phyloP scores from a whole-genome alignment of 2,329 filamentous ascomycete genomes.

The Sporothrix brunneoviolacea region DNA sequence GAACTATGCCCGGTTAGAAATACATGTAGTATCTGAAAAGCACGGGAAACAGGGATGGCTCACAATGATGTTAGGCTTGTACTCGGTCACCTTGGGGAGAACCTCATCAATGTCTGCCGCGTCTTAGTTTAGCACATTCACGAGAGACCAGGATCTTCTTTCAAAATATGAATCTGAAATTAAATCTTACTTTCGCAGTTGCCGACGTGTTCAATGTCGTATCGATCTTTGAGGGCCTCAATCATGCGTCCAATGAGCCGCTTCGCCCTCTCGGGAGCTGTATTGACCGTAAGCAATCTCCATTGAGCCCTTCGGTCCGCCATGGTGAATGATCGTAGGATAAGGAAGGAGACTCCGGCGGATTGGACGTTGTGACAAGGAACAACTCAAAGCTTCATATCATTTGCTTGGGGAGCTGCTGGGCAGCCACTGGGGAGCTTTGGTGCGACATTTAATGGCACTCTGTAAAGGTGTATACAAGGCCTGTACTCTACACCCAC shows the following conservation, averaged over 20 bases:
- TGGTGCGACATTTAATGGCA: no score
- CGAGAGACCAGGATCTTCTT: no score
- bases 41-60: not conserved
- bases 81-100: conserved; percentile 22
- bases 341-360: no score
- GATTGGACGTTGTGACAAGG: no score
- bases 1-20: conserved; percentile 39
- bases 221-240: conserved; percentile 55
- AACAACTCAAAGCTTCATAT: no score
- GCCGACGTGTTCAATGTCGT: conserved; percentile 55
- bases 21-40: not conserved
- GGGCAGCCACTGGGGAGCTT: no score
- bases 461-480: no score
- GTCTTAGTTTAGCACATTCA: not conserved
- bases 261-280: conserved; percentile 58
- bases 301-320: not conserved
- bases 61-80: conserved; percentile 26
- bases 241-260: conserved; percentile 54
- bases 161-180: no score
- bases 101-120: conserved; percentile 48
- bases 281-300: conserved; percentile 60
- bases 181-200: conserved; percentile 50
- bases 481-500: no score
- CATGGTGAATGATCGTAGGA: no score
- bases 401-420: no score